Base-by-base conservation (phyloP, 768 basidiomycete genomes). In the Lactifluus subvellereus region DNA sequence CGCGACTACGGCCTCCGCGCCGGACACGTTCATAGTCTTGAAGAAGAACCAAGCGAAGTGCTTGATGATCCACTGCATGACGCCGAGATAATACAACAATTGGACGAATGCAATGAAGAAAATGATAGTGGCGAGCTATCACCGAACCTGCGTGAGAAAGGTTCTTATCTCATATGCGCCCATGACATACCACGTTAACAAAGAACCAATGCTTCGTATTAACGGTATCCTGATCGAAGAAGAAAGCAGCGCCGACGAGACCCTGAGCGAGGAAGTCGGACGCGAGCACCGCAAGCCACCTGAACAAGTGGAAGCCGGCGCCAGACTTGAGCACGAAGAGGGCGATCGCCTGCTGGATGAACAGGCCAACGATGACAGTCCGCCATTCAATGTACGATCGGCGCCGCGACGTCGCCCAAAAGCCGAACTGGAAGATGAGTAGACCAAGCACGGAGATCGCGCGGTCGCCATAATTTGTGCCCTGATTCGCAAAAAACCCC, bases 41-140 rank as follows among this genome's bases (percentile, higher is more conserved):
- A 91, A 93, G 82, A 96, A 95, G 77, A 95, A 82, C 91, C 90
- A 93, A 3, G 93, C 94, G 70, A 96, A 94, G 72, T 91, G 79
- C 69, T 82, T 83, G 74, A 96, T 84, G 69, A 96, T 74, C 92
- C 94, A 96, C 77, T 94, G 91, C 91, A 96, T 94, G 37, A 91
- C 88, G 54, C 93, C 90, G 58, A 91, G 76, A 74, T 94, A 89
- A 77, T 93, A 94, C 75, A 91, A 73, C 89, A 94, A 92, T 74
- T 94, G 91, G 59, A 94, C 84, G 67, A 91, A 88, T 32, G 94
- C 92, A 68, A 97, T 83, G 80, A 97, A 97, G 81, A 96, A 96
- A 71, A 97, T 91, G 73, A 96, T 89, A 20, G 87, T 82, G 10
- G 82, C 70, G 45, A 94, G 82, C 83, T 89, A 69, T 30, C 32